Conservation (phyloP, 164 flowering plant genomes). For the Paratinospora sagittata region DNA sequence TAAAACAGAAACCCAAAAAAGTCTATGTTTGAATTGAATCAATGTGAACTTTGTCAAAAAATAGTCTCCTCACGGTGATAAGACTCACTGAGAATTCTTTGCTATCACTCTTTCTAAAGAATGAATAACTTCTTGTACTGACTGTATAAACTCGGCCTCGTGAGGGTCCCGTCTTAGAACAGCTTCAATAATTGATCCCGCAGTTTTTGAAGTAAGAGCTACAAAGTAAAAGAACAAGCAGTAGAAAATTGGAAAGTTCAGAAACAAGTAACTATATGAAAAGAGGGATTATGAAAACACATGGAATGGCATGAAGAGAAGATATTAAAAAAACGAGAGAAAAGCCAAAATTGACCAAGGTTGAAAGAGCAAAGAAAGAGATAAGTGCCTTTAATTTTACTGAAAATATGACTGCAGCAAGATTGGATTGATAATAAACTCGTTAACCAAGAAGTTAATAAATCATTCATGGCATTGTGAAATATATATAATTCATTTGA, state of each 20-base stretch:
- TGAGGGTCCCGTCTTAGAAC: slow-evolving; percentile 93
- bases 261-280: background rate
- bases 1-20: slow-evolving; percentile 21
- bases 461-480: too few relatives aligned
- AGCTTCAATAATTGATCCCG: slow-evolving; percentile 93
- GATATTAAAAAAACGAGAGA: too few relatives aligned
- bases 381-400: too few relatives aligned
- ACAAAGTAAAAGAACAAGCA: slow-evolving; percentile 22
- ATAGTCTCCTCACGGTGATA: slow-evolving; percentile 1
- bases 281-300: too few relatives aligned
- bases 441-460: background rate
- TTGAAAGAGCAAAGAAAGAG: too few relatives aligned
- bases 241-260: slow-evolving; percentile 7
- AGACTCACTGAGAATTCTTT: slow-evolving; percentile 90
- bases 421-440: background rate
- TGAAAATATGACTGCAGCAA: too few relatives aligned
- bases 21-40: background rate
- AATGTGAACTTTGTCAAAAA: background rate
- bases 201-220: slow-evolving; percentile 93
- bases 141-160: slow-evolving; percentile 88
- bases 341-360: too few relatives aligned
- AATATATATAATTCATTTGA: background rate
- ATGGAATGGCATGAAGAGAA: too few relatives aligned
- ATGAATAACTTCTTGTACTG: slow-evolving; percentile 87
- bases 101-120: slow-evolving; percentile 91